These are phyloP conservation scores for Epichloe glyceriae DNA, from an alignment of 2,329 filamentous ascomycete genomes.

Conservation along the genomic window DNA sequence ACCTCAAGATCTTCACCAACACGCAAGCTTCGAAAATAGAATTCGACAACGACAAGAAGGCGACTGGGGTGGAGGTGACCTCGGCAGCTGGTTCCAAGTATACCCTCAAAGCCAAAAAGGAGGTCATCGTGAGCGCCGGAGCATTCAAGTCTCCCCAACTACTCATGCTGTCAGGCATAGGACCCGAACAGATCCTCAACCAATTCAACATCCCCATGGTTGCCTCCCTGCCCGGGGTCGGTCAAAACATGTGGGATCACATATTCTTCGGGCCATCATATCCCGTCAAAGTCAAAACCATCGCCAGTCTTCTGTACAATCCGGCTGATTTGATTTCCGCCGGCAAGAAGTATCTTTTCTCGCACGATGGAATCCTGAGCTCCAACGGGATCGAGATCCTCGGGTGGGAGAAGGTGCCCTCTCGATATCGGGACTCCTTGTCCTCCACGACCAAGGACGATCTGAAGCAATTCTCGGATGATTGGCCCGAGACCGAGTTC, in stretches of 20 bases:
- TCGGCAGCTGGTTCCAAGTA: background rate
- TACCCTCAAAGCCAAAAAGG: conserved; percentile 1
- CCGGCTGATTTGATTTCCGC: background rate
- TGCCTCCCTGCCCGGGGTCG: conserved; percentile 2
- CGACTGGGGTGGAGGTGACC: conserved; percentile 24
- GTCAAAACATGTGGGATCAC: conserved; percentile 6
- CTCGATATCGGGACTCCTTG: conserved; percentile 5
- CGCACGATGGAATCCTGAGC: background rate
- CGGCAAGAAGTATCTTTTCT: background rate
- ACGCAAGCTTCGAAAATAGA: conserved; percentile 32
- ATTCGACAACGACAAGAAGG: conserved; percentile 26
- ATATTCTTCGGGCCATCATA: conserved; percentile 6
- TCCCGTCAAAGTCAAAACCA: conserved; percentile 4
- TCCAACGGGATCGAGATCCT: conserved; percentile 9
- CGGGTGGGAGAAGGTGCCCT: conserved; percentile 19
- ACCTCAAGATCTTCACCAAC: conserved; percentile 26
- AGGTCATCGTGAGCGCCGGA: conserved; percentile 1
- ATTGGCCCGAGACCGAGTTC: conserved; percentile 24
- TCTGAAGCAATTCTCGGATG: conserved; percentile 15
- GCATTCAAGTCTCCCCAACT: conserved; percentile 7
- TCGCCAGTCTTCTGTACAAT: background rate
- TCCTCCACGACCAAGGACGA: conserved; percentile 10
- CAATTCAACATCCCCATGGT: conserved; percentile 3
- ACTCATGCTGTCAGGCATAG: conserved; percentile 8
- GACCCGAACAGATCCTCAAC: background rate